A percentile compares a stretch with the other conserved stretches of the same genome.
Evolutionary conservation across 768 basidiomycete genomes (phyloP).

Genomic region (Boletus sp.): DNA sequence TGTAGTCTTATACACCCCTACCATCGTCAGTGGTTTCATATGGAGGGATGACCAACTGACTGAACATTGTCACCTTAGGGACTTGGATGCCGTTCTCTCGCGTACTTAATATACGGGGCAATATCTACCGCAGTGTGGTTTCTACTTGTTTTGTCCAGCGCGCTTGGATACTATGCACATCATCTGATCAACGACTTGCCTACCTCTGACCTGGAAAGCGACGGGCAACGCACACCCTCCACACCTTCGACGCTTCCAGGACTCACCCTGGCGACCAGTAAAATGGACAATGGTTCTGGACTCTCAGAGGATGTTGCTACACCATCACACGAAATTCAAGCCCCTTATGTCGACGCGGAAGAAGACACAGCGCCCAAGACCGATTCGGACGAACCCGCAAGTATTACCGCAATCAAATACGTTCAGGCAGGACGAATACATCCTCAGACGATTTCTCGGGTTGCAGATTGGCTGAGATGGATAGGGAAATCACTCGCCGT

Average conservation of each 20-base stretch:
- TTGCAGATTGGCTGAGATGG: constrained; percentile 25
- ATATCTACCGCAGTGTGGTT: constrained; percentile 32
- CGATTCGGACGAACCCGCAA: no score
- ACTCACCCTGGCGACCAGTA: no score
- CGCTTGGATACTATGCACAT: constrained; percentile 20
- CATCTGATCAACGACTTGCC: neutral
- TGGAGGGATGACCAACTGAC: neutral
- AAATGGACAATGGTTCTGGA: no score
- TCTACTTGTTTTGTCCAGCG: constrained; percentile 30
- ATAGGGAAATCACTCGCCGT: constrained; percentile 28
- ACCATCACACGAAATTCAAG: neutral
- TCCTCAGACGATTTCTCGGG: neutral
- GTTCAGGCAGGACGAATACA: no score
- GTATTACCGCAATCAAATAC: no score
- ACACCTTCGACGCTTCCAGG: neutral
- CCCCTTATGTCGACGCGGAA: neutral
- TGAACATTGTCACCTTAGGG: constrained; percentile 9
- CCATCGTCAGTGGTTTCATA: constrained; percentile 14
- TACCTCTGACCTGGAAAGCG: neutral
- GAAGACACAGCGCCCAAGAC: neutral
- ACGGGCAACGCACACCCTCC: neutral
- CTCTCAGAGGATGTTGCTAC: neutral
- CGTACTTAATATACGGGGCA: constrained; percentile 31
- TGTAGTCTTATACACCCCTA: constrained; percentile 31
- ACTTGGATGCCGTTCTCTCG: constrained; percentile 36